These are phyloP conservation scores for Tylopilus sp. DNA, from an alignment of 768 basidiomycete species.

Conservation along the genomic window DNA sequence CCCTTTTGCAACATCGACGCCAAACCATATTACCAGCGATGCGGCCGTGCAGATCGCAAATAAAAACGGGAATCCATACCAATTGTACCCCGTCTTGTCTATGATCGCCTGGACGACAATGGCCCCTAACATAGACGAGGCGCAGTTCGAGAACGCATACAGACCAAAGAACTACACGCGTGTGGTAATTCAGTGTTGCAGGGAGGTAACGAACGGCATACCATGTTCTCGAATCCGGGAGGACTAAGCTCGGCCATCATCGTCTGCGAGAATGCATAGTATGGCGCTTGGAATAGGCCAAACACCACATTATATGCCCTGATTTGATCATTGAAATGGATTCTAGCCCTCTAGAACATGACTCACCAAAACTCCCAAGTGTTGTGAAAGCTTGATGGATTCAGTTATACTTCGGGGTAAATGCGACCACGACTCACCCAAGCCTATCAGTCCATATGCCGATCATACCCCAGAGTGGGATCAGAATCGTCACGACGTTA, in stretches of 20 bases:
- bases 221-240: constrained; percentile 84
- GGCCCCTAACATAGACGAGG: constrained; percentile 84
- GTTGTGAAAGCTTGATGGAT: constrained; percentile 58
- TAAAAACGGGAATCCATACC: constrained; percentile 83
- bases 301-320: constrained; percentile 81
- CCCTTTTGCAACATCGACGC: constrained; percentile 61
- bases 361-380: constrained; percentile 83
- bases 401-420: background rate
- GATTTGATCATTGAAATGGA: background rate
- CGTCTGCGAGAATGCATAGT: constrained; percentile 82
- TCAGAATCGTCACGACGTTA: constrained; percentile 70
- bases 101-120: constrained; percentile 86
- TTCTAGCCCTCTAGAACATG: background rate
- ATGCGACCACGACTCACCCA: constrained; percentile 45
- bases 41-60: constrained; percentile 68
- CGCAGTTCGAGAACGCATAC: constrained; percentile 79
- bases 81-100: constrained; percentile 64
- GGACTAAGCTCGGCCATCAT: constrained; percentile 90
- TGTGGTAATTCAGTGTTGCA: background rate
- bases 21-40: constrained; percentile 75
- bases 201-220: constrained; percentile 12
- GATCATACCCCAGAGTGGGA: constrained; percentile 84
- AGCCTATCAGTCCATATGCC: constrained; percentile 77
- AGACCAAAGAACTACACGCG: constrained; percentile 75
- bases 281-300: constrained; percentile 82